phyloP scores from a whole-genome alignment of 257 asterid genomes.

The Parsonsia alboflavescens region DNA sequence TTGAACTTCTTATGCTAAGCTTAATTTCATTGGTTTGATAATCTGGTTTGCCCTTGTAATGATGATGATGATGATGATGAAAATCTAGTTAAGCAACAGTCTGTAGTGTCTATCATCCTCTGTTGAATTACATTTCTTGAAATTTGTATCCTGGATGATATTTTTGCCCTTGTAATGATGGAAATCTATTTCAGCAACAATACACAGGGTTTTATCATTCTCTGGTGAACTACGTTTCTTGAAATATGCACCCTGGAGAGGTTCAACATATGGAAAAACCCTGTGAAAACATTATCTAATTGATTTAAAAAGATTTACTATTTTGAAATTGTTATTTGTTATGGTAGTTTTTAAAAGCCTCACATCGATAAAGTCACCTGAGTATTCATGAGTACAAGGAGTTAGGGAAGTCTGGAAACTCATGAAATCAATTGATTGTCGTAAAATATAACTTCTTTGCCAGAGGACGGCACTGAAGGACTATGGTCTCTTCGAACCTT shows the following conservation, averaged over 20 bases:
- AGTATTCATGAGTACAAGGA: constrained; percentile 25
- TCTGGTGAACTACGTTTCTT: too few species aligned
- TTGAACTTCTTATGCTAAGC: not conserved
- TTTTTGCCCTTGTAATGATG: too few species aligned
- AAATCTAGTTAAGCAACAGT: not conserved
- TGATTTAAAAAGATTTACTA: too few species aligned
- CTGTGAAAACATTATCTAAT: not conserved
- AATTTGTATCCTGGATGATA: not conserved
- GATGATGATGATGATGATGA: constrained; percentile 15
- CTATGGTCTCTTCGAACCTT: constrained; percentile 9
- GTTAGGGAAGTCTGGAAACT: constrained; percentile 21
- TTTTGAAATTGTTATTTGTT: too few species aligned
- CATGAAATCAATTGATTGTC: constrained; percentile 26
- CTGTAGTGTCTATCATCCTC: not conserved
- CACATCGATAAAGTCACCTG: constrained; percentile 15
- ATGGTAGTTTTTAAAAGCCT: not conserved
- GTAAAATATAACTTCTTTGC: constrained; percentile 13
- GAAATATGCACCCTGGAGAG: too few species aligned
- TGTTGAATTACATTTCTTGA: not conserved
- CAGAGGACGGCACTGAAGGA: constrained; percentile 7
- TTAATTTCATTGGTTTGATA: not conserved
- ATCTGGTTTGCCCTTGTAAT: not conserved
- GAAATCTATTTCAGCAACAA: too few species aligned
- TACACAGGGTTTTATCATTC: too few species aligned
- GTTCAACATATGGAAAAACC: too few species aligned